These are phyloP conservation scores for Orbilia ellipsospora DNA, from an alignment of 2,329 filamentous ascomycete species.

Conservation along the genomic window DNA sequence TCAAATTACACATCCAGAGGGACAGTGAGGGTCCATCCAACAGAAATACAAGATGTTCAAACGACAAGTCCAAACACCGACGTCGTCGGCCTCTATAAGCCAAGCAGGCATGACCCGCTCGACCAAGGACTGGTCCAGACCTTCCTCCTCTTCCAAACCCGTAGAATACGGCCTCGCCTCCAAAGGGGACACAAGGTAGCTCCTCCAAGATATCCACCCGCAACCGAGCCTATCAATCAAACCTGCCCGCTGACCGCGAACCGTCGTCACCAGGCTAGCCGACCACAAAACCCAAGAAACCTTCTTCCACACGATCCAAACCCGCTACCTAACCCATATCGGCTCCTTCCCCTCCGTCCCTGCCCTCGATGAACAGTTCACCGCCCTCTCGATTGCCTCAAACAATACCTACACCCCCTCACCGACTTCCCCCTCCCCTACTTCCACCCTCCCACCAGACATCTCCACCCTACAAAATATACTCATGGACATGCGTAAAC, in stretches of 20 bases:
- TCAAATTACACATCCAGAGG: neutral
- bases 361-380: slow-evolving; percentile 51
- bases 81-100: slow-evolving; percentile 46
- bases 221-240: neutral
- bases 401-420: slow-evolving; percentile 45
- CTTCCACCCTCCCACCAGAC: slow-evolving; percentile 27
- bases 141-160: slow-evolving; percentile 22
- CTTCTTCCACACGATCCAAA: slow-evolving; percentile 53
- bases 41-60: slow-evolving; percentile 38
- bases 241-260: slow-evolving; percentile 2
- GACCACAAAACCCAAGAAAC: slow-evolving; percentile 48
- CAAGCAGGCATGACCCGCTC: slow-evolving; percentile 53
- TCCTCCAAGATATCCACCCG: slow-evolving; percentile 11
- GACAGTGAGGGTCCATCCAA: neutral
- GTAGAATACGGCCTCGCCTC: slow-evolving; percentile 54
- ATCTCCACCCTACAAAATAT: slow-evolving; percentile 64
- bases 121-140: slow-evolving; percentile 52
- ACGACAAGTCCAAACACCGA: slow-evolving; percentile 49
- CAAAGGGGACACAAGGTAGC: slow-evolving; percentile 52
- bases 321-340: slow-evolving; percentile 48
- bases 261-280: slow-evolving; percentile 27
- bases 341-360: slow-evolving; percentile 53
- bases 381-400: slow-evolving; percentile 50
- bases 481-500: slow-evolving; percentile 85
- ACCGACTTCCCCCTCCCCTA: slow-evolving; percentile 21